Conservation (phyloP, 2,329 filamentous ascomycete genomes). For the Sclerotinia trifoliorum region DNA sequence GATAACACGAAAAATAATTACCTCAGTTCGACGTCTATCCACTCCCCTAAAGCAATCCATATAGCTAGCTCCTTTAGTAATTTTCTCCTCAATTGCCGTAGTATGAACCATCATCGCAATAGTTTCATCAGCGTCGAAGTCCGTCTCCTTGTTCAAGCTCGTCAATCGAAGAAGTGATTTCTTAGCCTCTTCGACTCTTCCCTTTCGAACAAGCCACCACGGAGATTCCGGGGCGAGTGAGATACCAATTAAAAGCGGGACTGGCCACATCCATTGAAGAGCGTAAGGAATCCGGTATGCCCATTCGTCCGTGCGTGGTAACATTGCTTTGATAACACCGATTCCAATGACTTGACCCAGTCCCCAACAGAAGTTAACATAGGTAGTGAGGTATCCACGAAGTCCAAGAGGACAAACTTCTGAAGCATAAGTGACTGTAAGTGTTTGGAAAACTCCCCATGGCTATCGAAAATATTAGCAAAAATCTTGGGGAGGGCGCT, state of each 20-base stretch:
- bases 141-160: conserved; percentile 43
- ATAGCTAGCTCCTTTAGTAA: conserved; percentile 47
- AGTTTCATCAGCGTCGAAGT: conserved; percentile 48
- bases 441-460: conserved; percentile 47
- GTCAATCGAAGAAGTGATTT: conserved; percentile 39
- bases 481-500: not conserved
- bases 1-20: not conserved
- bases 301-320: conserved; percentile 48
- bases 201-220: conserved; percentile 50
- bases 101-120: conserved; percentile 58
- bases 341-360: conserved; percentile 51
- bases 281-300: conserved; percentile 52
- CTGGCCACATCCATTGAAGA: conserved; percentile 44
- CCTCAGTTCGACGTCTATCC: conserved; percentile 52
- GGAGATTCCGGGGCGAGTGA: conserved; percentile 49
- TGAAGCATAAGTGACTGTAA: conserved; percentile 40
- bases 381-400: conserved; percentile 55
- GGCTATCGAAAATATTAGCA: conserved; percentile 36
- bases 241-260: conserved; percentile 49
- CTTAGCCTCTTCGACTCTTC: conserved; percentile 46
- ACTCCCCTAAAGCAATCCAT: conserved; percentile 51
- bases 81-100: conserved; percentile 54
- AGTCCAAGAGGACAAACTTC: conserved; percentile 58
- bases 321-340: conserved; percentile 50
- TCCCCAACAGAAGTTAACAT: conserved; percentile 57